Evolutionary conservation across 2,329 filamentous ascomycete genomes (phyloP).

Genomic region (Epichloe festucae): DNA sequence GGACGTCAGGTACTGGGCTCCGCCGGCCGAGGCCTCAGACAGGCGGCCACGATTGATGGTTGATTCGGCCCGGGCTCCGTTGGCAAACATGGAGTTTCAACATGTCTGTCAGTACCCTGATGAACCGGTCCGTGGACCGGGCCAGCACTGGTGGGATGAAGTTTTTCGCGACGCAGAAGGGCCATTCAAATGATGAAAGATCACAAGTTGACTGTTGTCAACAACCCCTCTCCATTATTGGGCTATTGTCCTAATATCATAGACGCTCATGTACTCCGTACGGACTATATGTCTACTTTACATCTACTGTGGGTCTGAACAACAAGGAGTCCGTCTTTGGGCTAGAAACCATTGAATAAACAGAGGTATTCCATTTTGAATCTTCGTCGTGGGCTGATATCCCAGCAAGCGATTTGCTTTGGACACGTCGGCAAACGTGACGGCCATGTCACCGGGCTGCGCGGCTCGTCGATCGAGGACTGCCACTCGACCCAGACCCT

Average conservation of each 20-base stretch:
- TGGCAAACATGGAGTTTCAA: background rate
- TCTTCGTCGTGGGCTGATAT: constrained; percentile 11
- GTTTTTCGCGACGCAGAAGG: background rate
- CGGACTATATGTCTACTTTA: no score
- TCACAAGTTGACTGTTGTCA: background rate
- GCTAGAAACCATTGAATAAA: background rate
- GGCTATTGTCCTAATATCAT: no score
- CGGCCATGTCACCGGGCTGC: constrained; percentile 12
- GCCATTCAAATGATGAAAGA: background rate
- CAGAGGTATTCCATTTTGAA: constrained; percentile 9
- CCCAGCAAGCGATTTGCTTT: constrained; percentile 10
- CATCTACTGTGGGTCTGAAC: no score
- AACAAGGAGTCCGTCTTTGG: background rate
- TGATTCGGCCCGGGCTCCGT: background rate
- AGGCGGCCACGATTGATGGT: background rate
- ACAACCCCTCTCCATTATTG: no score
- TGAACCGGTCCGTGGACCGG: background rate
- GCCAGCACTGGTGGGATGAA: background rate
- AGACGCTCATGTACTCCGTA: no score
- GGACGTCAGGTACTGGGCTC: constrained; percentile 2
- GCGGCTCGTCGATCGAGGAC: constrained; percentile 9
- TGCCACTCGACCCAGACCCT: constrained; percentile 9
- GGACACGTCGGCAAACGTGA: constrained; percentile 12
- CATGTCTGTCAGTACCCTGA: background rate
- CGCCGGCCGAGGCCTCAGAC: background rate